Percentiles rank a stretch among this genome's conserved stretches.
phyloP scores from a whole-genome alignment of 164 flowering plant species.

The Piper betle region DNA sequence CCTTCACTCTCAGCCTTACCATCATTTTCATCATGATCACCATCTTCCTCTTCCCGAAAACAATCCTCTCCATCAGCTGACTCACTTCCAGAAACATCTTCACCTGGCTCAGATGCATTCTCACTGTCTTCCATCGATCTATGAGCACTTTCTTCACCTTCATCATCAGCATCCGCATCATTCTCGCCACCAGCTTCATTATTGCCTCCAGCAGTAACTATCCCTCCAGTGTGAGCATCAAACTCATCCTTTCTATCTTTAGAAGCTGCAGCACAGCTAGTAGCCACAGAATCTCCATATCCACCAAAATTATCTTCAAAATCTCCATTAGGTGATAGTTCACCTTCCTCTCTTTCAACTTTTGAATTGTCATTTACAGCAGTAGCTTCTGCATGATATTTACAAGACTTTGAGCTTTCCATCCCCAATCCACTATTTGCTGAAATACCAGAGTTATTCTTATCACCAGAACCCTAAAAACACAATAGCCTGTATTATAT shows the following conservation, averaged over 20 bases:
- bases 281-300: constrained; percentile 31
- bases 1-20: constrained; percentile 88
- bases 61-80: constrained; percentile 74
- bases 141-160: constrained; percentile 75
- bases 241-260: constrained; percentile 33
- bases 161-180: constrained; percentile 74
- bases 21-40: constrained; percentile 46
- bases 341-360: constrained; percentile 89
- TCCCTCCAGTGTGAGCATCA: constrained; percentile 29
- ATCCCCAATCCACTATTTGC: constrained; percentile 24
- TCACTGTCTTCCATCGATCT: constrained; percentile 78
- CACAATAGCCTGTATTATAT: neutral
- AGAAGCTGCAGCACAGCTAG: constrained; percentile 11
- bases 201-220: constrained; percentile 21
- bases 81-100: constrained; percentile 70
- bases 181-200: constrained; percentile 41
- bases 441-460: constrained; percentile 15
- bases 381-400: constrained; percentile 31
- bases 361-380: constrained; percentile 22
- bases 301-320: constrained; percentile 59
- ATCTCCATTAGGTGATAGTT: constrained; percentile 76
- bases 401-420: constrained; percentile 25
- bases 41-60: constrained; percentile 53
- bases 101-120: constrained; percentile 74
- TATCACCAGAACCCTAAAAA: constrained; percentile 15